These are phyloP conservation scores for Cyamopsis tetragonoloba DNA, from an alignment of 306 rosid genomes.

Conservation along the genomic window DNA sequence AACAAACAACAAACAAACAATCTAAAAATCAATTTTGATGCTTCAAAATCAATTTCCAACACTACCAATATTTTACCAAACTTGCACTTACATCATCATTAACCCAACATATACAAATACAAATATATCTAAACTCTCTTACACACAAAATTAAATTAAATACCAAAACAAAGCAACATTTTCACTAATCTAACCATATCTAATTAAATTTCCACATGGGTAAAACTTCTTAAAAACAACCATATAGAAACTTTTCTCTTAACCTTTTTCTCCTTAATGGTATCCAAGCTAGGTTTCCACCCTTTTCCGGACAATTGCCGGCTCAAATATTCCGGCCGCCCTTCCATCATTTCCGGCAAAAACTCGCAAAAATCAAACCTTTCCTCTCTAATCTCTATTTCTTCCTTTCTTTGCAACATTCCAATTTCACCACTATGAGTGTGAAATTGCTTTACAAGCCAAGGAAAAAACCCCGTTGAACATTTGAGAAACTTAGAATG, in stretches of 20 bases:
- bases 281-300: constrained; percentile 88
- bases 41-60: no score
- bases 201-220: background rate
- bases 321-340: constrained; percentile 60
- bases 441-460: constrained; percentile 46
- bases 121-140: background rate
- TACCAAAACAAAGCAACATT: background rate
- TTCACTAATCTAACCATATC: background rate
- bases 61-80: no score
- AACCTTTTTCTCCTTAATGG: constrained; percentile 68
- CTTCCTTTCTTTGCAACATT: constrained; percentile 23
- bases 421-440: background rate
- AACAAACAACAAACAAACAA: no score
- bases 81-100: no score
- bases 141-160: background rate
- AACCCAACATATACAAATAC: background rate
- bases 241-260: constrained; percentile 47
- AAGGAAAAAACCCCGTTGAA: constrained; percentile 46
- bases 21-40: no score
- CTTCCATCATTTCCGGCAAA: constrained; percentile 42
- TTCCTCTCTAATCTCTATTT: constrained; percentile 17
- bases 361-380: constrained; percentile 31
- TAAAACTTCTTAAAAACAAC: constrained; percentile 33
- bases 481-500: constrained; percentile 30
- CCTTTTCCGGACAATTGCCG: constrained; percentile 72